Conservation (phyloP, 2,329 filamentous ascomycete species). For the Cladosporium phlei region DNA sequence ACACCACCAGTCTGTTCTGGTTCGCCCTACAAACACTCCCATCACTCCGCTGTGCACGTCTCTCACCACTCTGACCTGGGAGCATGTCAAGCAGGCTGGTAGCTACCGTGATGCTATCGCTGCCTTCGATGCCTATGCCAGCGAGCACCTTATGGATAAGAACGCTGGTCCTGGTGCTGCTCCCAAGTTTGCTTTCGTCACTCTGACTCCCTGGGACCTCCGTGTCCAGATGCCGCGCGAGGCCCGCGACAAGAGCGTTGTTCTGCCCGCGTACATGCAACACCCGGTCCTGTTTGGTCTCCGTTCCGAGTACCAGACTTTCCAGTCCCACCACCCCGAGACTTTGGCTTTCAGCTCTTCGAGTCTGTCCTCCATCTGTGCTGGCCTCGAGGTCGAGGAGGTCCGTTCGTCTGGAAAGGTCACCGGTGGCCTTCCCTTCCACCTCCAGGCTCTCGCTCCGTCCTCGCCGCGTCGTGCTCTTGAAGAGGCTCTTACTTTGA, state of each 20-base stretch:
- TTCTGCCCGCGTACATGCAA: conserved; percentile 92
- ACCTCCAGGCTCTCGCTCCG: conserved; percentile 90
- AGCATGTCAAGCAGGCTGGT: conserved; percentile 95
- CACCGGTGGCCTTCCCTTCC: conserved; percentile 97
- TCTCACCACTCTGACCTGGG: conserved; percentile 96
- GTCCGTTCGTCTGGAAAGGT: conserved; percentile 96
- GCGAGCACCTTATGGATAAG: conserved; percentile 83
- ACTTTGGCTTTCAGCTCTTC: conserved; percentile 94
- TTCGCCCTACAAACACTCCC: conserved; percentile 97
- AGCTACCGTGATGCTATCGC: conserved; percentile 96
- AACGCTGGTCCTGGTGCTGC: conserved; percentile 53
- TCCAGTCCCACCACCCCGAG: conserved; percentile 97
- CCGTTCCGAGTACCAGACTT: conserved; percentile 94
- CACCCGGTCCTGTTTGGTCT: conserved; percentile 97
- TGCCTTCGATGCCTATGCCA: conserved; percentile 88
- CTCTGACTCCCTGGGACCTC: conserved; percentile 95
- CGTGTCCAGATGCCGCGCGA: conserved; percentile 96
- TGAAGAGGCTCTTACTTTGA: conserved; percentile 93
- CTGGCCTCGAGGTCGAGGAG: conserved; percentile 93
- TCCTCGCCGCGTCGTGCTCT: conserved; percentile 93
- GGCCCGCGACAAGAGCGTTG: conserved; percentile 95
- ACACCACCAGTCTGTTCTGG: conserved; percentile 89
- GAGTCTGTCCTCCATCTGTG: conserved; percentile 95
- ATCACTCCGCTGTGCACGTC: conserved; percentile 98
- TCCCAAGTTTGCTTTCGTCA: conserved; percentile 91